Base-by-base conservation (phyloP, 176 grass and related monocot species). In the Hsuehochloa calcarea region DNA sequence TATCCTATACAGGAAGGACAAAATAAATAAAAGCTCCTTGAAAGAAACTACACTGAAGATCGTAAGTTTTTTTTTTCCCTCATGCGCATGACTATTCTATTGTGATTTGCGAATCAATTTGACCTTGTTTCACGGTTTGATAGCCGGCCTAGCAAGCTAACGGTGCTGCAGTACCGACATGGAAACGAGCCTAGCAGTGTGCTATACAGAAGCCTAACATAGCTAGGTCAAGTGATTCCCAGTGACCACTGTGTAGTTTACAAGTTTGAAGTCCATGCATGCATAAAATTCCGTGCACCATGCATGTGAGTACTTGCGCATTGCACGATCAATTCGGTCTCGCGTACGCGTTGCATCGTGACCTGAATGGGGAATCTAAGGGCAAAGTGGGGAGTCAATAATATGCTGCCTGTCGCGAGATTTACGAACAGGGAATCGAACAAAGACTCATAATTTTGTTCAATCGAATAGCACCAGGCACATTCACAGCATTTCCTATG, bases 111-210 rank as follows among this genome's bases (percentile, higher is more conserved):
- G 31, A 34, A 49, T 49, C 46, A 49, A 49, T 49, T 49, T 4
- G 66, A 43, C 69, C 22, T 17, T 72, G 41, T 47, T 49, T 49
- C n/a, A 72, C 69, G 69, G 23, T 8, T 23, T 72, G 41, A 72
- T 49, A 72, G 69, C 43, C 69, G 69, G 43, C 69, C 69, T 72
- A 72, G 11, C 69, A 72, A 72, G 9, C 69, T 72, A 72, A 11
- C 11, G 11, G n/a, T 14, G 69, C 25, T 31, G 17, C 41, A 72
- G 10, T 64, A 4, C 50, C 19, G 50, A 52, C 50, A 52, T 25
- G 43, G 47, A 44, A 72, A 29, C 43, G 69, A 49, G 43, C 43
- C 69, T 72, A 27, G 67, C 40, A 68, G 35, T 68, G 63, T 66
- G 63, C 12, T 65, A 66, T 34, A 8, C 31, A 19, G 6, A 66